A percentile compares a stretch with the other conserved stretches of the same genome.
These are phyloP conservation scores for Luffa acutangula DNA, from an alignment of 306 rosid species.

Conservation along the genomic window DNA sequence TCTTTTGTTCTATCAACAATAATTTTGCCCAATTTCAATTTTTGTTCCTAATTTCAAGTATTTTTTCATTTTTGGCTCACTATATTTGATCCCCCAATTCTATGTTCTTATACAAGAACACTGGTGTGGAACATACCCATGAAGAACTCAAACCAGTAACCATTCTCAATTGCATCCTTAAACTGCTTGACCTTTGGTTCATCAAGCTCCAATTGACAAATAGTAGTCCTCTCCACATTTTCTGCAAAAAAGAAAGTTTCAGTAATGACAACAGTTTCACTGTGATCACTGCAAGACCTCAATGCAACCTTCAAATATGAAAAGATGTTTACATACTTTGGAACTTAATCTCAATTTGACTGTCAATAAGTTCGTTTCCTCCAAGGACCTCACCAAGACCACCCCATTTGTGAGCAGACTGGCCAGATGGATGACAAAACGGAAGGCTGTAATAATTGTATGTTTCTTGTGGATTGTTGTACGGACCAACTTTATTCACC, in stretches of 20 bases:
- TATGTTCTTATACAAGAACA: not conserved
- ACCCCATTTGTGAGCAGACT: constrained; percentile 91
- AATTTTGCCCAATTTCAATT: not conserved
- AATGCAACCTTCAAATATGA: constrained; percentile 10
- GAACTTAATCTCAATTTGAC: constrained; percentile 70
- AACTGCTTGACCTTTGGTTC: constrained; percentile 66
- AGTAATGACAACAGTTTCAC: not conserved
- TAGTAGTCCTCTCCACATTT: constrained; percentile 59
- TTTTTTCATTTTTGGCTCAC: not conserved
- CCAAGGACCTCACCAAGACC: constrained; percentile 99
- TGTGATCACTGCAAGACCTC: constrained; percentile 3
- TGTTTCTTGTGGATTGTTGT: constrained; percentile 97
- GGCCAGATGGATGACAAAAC: constrained; percentile 56
- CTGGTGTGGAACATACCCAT: constrained; percentile 57
- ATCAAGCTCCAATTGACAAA: constrained; percentile 52
- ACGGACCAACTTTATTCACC: constrained; percentile 99
- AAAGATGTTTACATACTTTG: constrained; percentile 35
- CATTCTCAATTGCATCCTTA: constrained; percentile 87
- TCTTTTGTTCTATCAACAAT: not conserved
- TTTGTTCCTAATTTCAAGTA: not conserved
- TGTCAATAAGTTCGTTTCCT: constrained; percentile 93
- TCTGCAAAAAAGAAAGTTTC: constrained; percentile 27
- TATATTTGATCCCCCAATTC: not conserved
- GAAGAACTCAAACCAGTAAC: constrained; percentile 95
- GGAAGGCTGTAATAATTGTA: constrained; percentile 94